Evolutionary conservation across 2,329 filamentous ascomycete genomes (phyloP).

Genomic region (Blastomyces percursus): DNA sequence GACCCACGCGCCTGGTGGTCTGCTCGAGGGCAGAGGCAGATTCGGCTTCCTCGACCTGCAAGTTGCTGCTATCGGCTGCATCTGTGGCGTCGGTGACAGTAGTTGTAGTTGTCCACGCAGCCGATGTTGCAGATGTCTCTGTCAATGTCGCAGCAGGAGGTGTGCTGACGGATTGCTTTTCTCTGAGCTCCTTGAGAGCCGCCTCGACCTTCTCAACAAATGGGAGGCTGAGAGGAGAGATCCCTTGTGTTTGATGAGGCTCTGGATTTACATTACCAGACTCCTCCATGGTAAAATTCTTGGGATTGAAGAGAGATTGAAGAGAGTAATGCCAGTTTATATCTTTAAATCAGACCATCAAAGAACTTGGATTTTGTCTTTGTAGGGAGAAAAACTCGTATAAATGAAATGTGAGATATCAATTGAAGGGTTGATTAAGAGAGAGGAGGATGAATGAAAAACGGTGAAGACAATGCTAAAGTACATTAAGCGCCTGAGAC

Average conservation of each 20-base stretch:
- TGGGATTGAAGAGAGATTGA: not conserved
- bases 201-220: not conserved
- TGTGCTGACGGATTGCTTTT: not conserved
- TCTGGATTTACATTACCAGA: not conserved
- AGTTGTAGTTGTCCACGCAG: not conserved
- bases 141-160: not conserved
- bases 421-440: not conserved
- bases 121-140: not conserved
- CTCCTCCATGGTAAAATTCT: not conserved
- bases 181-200: not conserved
- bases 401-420: not conserved
- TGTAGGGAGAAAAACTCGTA: not conserved
- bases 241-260: not conserved
- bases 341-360: not conserved
- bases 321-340: not conserved
- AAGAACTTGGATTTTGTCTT: not conserved
- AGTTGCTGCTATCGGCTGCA: not conserved
- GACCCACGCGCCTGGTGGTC: not conserved
- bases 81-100: not conserved
- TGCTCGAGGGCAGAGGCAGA: not conserved
- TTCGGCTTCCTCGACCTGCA: not conserved
- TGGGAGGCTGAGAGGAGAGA: not conserved
- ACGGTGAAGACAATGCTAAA: not conserved
- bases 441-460: not conserved
- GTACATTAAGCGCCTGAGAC: not conserved